phyloP scores from a whole-genome alignment of 805 yeast genomes.

The Hanseniaspora opuntiae region DNA sequence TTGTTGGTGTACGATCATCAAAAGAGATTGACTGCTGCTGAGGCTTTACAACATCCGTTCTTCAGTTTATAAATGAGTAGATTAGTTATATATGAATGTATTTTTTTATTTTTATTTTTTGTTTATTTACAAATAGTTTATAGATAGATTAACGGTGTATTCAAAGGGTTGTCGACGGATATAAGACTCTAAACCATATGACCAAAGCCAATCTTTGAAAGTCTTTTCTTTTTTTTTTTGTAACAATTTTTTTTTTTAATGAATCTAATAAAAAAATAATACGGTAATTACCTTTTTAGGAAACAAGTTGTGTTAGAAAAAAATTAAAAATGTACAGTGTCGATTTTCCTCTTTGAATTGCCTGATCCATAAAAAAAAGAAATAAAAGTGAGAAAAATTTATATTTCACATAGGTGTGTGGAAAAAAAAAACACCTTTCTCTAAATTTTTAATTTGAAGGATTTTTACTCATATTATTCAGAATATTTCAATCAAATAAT shows the following conservation, averaged over 20 bases:
- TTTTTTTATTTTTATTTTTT: neutral
- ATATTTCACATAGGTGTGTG: neutral
- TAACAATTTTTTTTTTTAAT: neutral
- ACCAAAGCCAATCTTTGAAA: no score
- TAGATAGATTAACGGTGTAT: neutral
- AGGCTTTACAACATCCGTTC: slow-evolving; percentile 69
- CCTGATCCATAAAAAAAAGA: neutral
- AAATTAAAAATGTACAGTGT: no score
- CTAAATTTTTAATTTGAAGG: no score
- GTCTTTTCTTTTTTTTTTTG: neutral
- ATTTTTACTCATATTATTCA: no score
- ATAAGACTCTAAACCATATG: no score
- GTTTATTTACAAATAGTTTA: neutral
- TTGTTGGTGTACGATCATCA: slow-evolving; percentile 75
- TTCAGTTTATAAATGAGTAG: slow-evolving; percentile 30
- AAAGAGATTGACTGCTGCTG: slow-evolving; percentile 74
- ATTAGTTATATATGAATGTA: neutral
- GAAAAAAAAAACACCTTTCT: no score
- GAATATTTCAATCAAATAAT: no score
- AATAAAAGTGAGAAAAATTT: neutral
- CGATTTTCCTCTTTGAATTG: no score
- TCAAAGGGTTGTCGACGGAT: neutral
- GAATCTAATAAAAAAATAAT: neutral
- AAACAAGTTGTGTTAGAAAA: no score
- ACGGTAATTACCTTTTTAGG: no score